Conservation (phyloP, 305 asterid species). For the Plantago rigida region DNA sequence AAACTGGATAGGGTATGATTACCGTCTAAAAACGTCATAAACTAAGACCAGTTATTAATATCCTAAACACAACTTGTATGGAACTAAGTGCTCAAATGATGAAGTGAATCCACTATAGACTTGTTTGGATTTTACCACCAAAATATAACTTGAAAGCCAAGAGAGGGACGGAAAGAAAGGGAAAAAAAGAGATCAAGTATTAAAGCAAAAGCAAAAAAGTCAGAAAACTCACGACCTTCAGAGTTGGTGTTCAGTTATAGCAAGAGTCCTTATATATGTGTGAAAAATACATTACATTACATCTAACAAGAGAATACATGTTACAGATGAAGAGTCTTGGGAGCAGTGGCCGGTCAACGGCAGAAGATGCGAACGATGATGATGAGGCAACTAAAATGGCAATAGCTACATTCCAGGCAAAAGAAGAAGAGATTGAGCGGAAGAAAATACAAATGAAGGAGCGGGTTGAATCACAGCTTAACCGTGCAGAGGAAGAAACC, state of each 20-base stretch:
- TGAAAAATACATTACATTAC: background rate
- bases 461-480: constrained; percentile 60
- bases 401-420: constrained; percentile 53
- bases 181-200: constrained; percentile 28
- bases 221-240: constrained; percentile 7
- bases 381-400: constrained; percentile 63
- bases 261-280: constrained; percentile 1
- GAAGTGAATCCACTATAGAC: constrained; percentile 22
- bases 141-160: constrained; percentile 38
- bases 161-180: constrained; percentile 29
- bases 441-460: constrained; percentile 56
- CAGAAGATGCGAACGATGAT: constrained; percentile 36
- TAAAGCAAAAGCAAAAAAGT: constrained; percentile 57
- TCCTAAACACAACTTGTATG: background rate
- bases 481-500: constrained; percentile 64
- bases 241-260: background rate
- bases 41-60: background rate
- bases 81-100: constrained; percentile 21
- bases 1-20: background rate
- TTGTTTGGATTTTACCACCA: constrained; percentile 16
- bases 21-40: background rate
- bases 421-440: constrained; percentile 77
- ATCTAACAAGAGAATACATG: background rate
- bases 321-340: constrained; percentile 42
- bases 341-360: constrained; percentile 57